These are phyloP conservation scores for Eucalyptus dawsonii DNA, from an alignment of 345 rosid species.

Conservation along the genomic window DNA sequence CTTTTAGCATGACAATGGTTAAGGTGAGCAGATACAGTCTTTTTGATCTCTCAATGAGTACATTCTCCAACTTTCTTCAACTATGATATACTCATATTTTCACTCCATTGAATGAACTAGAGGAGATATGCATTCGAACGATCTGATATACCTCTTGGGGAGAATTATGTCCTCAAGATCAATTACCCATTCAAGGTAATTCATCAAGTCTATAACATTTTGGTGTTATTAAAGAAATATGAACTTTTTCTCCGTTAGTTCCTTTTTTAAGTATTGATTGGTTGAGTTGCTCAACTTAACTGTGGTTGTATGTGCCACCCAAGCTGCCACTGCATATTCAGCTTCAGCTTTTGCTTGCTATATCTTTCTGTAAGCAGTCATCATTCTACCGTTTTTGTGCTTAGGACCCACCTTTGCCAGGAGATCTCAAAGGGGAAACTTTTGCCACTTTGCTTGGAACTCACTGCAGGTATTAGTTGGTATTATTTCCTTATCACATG, in stretches of 20 bases:
- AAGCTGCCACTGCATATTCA: not conserved
- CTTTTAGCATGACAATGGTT: conserved; percentile 72
- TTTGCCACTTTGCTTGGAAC: conserved; percentile 80
- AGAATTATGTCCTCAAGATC: conserved; percentile 78
- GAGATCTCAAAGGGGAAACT: conserved; percentile 73
- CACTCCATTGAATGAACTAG: conserved; percentile 22
- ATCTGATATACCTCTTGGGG: conserved; percentile 67
- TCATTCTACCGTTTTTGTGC: not conserved
- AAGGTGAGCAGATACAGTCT: conserved; percentile 47
- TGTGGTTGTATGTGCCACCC: not conserved
- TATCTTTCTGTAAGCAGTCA: not conserved
- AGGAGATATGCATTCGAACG: conserved; percentile 84
- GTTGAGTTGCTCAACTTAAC: not conserved
- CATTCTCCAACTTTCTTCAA: not conserved
- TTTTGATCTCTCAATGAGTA: not conserved
- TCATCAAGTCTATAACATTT: not conserved
- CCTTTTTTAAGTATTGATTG: not conserved
- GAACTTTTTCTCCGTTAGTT: not conserved
- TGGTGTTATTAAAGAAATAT: not conserved
- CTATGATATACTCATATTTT: not conserved
- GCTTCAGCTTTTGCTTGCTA: not conserved
- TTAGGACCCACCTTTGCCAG: conserved; percentile 87
- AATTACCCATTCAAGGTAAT: conserved; percentile 89
- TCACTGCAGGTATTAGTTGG: conserved; percentile 54
- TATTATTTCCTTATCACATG: not conserved